Percentiles rank a stretch among this genome's conserved stretches.
These are phyloP conservation scores for Scutellaria galericulata DNA, from an alignment of 257 asterid species.

Conservation along the genomic window DNA sequence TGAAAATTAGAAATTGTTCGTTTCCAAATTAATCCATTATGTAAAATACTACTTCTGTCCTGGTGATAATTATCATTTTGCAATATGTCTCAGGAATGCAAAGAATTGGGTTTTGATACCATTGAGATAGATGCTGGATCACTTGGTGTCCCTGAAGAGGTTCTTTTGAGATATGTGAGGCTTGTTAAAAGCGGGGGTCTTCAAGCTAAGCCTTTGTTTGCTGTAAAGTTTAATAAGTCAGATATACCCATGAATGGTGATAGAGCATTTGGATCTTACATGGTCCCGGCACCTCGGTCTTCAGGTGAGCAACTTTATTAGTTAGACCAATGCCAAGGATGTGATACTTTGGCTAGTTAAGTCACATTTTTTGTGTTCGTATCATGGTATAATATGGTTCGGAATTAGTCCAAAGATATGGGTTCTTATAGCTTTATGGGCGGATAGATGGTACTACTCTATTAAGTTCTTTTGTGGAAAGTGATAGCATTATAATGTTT, in stretches of 20 bases:
- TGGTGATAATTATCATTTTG: not conserved
- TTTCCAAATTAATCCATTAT: not conserved
- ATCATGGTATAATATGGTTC: not conserved
- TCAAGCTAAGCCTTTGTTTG: conserved; percentile 81
- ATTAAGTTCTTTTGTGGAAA: conserved; percentile 7
- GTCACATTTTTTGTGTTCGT: not conserved
- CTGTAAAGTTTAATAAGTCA: conserved; percentile 75
- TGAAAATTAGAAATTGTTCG: conserved; percentile 17
- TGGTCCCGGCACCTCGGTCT: conserved; percentile 64
- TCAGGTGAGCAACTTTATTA: conserved; percentile 56
- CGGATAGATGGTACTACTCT: not conserved
- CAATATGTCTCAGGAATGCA: conserved; percentile 69
- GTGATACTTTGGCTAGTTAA: conserved; percentile 8
- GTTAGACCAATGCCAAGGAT: not conserved
- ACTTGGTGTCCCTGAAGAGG: conserved; percentile 85
- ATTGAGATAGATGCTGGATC: conserved; percentile 83
- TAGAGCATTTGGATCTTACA: conserved; percentile 85
- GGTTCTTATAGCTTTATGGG: not conserved
- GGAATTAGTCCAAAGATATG: not conserved
- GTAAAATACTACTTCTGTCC: not conserved
- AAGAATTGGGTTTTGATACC: conserved; percentile 82
- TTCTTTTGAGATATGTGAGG: conserved; percentile 87
- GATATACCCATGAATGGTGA: conserved; percentile 62
- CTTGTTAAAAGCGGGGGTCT: conserved; percentile 82
- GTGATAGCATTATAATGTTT: conserved; percentile 9